phyloP scores from a whole-genome alignment of 345 rosid species.

The Pelargonium nanum region DNA sequence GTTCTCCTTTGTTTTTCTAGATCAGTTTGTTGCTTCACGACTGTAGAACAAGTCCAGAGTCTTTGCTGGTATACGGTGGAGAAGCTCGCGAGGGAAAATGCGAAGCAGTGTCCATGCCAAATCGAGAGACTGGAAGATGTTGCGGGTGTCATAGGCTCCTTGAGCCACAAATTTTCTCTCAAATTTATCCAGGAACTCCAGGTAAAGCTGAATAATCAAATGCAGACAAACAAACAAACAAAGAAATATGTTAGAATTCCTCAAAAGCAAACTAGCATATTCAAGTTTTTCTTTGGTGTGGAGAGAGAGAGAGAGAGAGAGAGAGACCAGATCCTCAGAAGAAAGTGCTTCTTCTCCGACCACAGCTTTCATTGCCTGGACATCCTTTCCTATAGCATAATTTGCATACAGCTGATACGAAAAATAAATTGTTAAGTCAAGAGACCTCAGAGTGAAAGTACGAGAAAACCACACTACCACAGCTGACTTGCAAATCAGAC shows the following conservation, averaged over 20 bases:
- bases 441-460: background rate
- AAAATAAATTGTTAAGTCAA: slow-evolving; percentile 1
- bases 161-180: slow-evolving; percentile 86
- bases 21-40: slow-evolving; percentile 51
- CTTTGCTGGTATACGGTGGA: slow-evolving; percentile 95
- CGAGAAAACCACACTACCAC: background rate
- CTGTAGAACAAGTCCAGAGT: slow-evolving; percentile 74
- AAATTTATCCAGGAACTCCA: slow-evolving; percentile 88
- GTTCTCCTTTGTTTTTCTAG: too few species aligned
- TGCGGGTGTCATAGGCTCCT: slow-evolving; percentile 92
- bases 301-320: slow-evolving; percentile 2
- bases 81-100: slow-evolving; percentile 96
- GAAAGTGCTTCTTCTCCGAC: slow-evolving; percentile 99
- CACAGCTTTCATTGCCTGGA: slow-evolving; percentile 98
- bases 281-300: too few species aligned
- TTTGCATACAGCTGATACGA: slow-evolving; percentile 75
- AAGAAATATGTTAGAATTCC: background rate
- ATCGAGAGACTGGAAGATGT: slow-evolving; percentile 91
- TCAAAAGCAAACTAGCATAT: background rate
- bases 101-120: slow-evolving; percentile 95
- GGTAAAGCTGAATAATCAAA: slow-evolving; percentile 58
- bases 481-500: slow-evolving; percentile 20
- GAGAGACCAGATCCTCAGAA: slow-evolving; percentile 80
- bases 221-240: too few species aligned
- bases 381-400: slow-evolving; percentile 93